Evolutionary conservation across 2,329 filamentous ascomycete genomes (phyloP), one percentile per base, ranked within the genome.

Genomic region (Fusarium guadeloupense): DNA sequence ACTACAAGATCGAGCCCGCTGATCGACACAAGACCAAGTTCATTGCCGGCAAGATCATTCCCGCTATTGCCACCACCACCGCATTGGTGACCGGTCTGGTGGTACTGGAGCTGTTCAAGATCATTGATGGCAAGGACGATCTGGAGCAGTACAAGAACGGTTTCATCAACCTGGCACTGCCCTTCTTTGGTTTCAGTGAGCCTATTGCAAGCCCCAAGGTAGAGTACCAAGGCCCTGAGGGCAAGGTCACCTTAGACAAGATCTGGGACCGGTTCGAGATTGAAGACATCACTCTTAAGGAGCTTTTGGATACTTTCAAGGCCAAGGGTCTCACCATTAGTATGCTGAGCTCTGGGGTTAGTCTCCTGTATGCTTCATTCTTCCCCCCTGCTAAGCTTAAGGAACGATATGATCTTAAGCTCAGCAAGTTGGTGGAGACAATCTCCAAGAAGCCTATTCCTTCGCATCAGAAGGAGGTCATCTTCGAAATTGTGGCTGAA

Each of bases 111-210:
- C 80, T 98, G 41, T 97, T 92, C 88, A 99, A 99, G 86, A 86
- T 99, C 62, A 83, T 99, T 39, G 95, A 98, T 72, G 94, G 93
- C 73, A 97, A 99, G 83, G 86, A 85, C n/a, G 92, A 98, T 69
- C 89, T 97, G 64, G 95, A 98, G 79, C 91, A 98, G 78, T 99
- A 96, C 88, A 98, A 98, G 86, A 99, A 99, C 74, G 95, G 95
- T 14, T 99, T 99, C 77, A 84, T 98, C 78, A 99, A 99, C 79
- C 80, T 99, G 67, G 95, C 95, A 2, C 81, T 99, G 63, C 95
- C 95, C 1, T 98, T 99, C 85, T 97, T 99, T 69, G 94, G 94
- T 33, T 99, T 99, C 85, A 96, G 92, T 72, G 95, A 99, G 79
- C 95, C 95, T 3, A 96, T 99, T 69, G 88, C 89, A 6, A 97